Conservation (phyloP, 2,329 filamentous ascomycete genomes). For the Dothistroma pini region DNA sequence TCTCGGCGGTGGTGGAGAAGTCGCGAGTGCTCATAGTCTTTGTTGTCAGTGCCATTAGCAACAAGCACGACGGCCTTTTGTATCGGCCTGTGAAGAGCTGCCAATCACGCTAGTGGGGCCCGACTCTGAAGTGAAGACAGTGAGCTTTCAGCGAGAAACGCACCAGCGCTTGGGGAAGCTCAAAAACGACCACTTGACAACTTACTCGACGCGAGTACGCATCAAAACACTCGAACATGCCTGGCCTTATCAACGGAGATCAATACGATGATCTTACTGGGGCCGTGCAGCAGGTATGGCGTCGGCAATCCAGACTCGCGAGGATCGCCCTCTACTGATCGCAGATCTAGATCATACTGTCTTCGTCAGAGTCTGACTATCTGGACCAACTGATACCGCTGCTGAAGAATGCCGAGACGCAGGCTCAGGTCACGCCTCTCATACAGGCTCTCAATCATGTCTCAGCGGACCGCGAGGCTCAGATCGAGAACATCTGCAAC, state of each 20-base stretch:
- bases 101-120: neutral
- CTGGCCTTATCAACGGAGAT: conserved; percentile 38
- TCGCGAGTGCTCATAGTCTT: neutral
- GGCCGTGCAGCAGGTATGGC: conserved; percentile 49
- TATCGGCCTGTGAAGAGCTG: neutral
- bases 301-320: neutral
- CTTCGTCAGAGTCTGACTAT: conserved; percentile 87
- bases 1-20: neutral
- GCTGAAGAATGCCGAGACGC: conserved; percentile 80
- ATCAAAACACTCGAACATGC: conserved; percentile 27
- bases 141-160: neutral
- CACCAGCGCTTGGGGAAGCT: neutral
- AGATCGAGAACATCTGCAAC: conserved; percentile 92
- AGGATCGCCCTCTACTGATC: conserved; percentile 12
- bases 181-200: neutral
- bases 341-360: conserved; percentile 73
- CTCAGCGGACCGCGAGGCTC: conserved; percentile 77
- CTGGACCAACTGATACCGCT: conserved; percentile 93
- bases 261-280: conserved; percentile 47
- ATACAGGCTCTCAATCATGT: conserved; percentile 77
- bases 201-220: neutral
- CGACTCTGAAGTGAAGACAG: neutral
- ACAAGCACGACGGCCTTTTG: neutral
- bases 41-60: neutral
- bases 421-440: conserved; percentile 62